Evolutionary conservation across 768 basidiomycete genomes (phyloP).

Genomic region (Mycena crocata): DNA sequence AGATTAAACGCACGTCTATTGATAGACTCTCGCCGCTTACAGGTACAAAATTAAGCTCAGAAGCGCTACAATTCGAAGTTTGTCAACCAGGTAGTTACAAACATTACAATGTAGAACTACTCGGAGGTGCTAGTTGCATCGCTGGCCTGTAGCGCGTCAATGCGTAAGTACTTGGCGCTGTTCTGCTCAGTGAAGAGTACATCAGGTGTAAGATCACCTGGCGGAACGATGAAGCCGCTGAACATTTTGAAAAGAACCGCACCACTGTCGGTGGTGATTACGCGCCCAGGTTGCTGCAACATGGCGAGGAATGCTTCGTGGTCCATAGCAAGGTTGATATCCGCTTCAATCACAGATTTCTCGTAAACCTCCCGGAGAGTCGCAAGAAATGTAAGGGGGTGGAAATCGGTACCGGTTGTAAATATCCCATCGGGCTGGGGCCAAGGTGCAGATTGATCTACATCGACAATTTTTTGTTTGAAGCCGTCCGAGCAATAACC

Average conservation of each 20-base stretch:
- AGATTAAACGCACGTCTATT: too few relatives aligned
- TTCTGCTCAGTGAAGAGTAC: not conserved
- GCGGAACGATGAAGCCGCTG: not conserved
- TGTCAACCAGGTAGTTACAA: too few relatives aligned
- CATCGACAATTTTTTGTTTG: constrained; percentile 1
- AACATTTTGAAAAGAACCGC: constrained; percentile 12
- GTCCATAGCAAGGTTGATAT: not conserved
- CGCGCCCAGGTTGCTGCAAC: not conserved
- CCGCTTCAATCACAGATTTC: not conserved
- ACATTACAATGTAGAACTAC: not conserved
- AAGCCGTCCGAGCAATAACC: constrained; percentile 15
- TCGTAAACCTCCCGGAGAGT: constrained; percentile 6
- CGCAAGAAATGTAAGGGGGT: not conserved
- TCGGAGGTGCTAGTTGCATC: not conserved
- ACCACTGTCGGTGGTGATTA: not conserved
- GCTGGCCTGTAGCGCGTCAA: not conserved
- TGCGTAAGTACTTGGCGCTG: not conserved
- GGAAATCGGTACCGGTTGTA: constrained; percentile 11
- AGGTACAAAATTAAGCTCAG: too few relatives aligned
- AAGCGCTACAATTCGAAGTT: too few relatives aligned
- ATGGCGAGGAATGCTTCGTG: not conserved
- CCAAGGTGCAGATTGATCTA: not conserved
- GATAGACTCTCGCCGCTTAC: too few relatives aligned
- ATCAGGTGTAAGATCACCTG: not conserved
- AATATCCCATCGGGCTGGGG: constrained; percentile 12